Evolutionary conservation across 129 eudicot genomes (phyloP), one percentile per base, ranked within the genome.

Genomic region (Daucus carota): DNA sequence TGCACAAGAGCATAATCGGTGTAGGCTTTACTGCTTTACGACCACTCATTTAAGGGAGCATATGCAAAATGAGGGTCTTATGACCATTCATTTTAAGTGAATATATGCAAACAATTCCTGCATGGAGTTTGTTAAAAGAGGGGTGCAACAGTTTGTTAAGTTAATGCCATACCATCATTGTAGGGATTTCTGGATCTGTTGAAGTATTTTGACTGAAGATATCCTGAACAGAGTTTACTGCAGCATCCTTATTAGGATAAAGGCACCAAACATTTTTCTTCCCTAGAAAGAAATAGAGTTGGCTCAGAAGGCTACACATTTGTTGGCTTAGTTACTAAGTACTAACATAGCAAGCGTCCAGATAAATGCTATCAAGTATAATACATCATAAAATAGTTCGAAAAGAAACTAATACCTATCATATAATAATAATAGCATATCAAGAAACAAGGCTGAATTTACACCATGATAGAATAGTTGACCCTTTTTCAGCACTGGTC

Each of bases 201-300:
- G 79, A 83, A 40, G 52, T 46, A 72, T 76, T 72, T 70, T 70
- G 76, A 75, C 74, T 45, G 77, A 94, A 82, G 78, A 82, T 80
- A 73, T 91, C 97, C 79, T 85, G 79, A 36, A 89, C 85, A 12
- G 97, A 91, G 79, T 86, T 83, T 29, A 90, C 80, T 22, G 81
- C 84, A 26, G 90, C 84, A 76, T 83, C 84, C 85, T 91, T 91
- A 73, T 77, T 94, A 46, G 97, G 96, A 84, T 94, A 94, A 77
- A 94, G 96, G 79, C 99, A 94, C 96, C 93, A 91, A 68, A 94
- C 94, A 36, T 86, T 89, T 74, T 81, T 78, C 71, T 85, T 87
- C 52, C 99, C 99, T 94, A 84, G n/a, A 82, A 86, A 62, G 12
- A 22, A 72, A 8, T 42, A 18, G 78, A 66, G 18, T 5, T 12